phyloP scores from a whole-genome alignment of 805 yeast genomes.

The Priceomyces carsonii region DNA sequence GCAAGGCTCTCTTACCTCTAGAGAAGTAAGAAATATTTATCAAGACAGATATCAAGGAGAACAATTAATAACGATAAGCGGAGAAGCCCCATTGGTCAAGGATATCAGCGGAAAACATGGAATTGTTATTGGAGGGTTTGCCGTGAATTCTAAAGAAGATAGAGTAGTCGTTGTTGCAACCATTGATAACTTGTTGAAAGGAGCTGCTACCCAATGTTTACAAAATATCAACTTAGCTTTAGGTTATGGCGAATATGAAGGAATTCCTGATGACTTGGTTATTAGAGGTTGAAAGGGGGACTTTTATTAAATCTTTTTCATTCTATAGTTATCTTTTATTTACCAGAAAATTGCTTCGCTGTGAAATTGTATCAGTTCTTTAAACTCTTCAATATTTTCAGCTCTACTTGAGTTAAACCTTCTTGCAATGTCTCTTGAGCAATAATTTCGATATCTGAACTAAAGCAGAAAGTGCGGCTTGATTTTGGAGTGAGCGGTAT shows the following conservation, averaged over 20 bases:
- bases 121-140: conserved; percentile 93
- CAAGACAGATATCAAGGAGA: conserved; percentile 89
- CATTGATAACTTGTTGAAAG: conserved; percentile 92
- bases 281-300: conserved; percentile 51
- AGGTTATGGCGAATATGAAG: conserved; percentile 92
- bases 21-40: conserved; percentile 82
- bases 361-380: no score
- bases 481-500: no score
- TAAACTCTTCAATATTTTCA: no score
- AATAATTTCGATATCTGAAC: no score
- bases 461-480: no score
- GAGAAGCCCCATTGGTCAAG: conserved; percentile 90
- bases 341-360: no score
- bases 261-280: conserved; percentile 76
- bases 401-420: no score
- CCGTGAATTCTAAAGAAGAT: conserved; percentile 82
- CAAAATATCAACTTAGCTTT: conserved; percentile 91
- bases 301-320: no score
- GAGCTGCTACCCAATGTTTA: conserved; percentile 98
- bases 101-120: conserved; percentile 95
- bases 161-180: conserved; percentile 95
- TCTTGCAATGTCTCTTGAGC: no score
- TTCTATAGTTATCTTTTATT: no score
- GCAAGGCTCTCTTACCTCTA: conserved; percentile 61
- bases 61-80: conserved; percentile 77